A percentile compares a stretch with the other conserved stretches of the same genome.
phyloP scores from a whole-genome alignment of 2,329 filamentous ascomycete genomes.

The Fusarium luffae region DNA sequence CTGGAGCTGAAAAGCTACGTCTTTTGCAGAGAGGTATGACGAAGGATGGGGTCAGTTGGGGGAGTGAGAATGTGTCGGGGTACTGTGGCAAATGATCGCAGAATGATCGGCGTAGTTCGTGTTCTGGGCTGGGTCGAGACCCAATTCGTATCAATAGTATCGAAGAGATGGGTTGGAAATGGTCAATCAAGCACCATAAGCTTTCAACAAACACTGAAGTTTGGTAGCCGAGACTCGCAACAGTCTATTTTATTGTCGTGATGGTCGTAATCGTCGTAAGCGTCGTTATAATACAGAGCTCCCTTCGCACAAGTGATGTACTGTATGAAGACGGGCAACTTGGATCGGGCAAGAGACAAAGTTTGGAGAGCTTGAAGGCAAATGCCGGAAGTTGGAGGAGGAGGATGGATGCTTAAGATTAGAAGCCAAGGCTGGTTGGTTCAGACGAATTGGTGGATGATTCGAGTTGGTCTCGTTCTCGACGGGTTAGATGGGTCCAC shows the following conservation, averaged over 20 bases:
- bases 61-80: background rate
- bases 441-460: conserved; percentile 28
- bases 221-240: conserved; percentile 19
- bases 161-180: background rate
- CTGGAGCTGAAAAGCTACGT: conserved; percentile 5
- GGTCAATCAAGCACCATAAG: conserved; percentile 14
- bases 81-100: conserved; percentile 32
- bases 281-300: conserved; percentile 32
- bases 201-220: background rate
- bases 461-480: conserved; percentile 22
- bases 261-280: conserved; percentile 38
- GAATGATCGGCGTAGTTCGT: conserved; percentile 30
- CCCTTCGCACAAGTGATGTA: conserved; percentile 1
- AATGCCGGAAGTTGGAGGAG: conserved; percentile 3
- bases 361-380: conserved; percentile 10
- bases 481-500: conserved; percentile 31
- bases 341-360: conserved; percentile 8
- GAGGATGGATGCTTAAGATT: conserved; percentile 8
- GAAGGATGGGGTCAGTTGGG: conserved; percentile 5
- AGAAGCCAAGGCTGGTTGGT: conserved; percentile 30
- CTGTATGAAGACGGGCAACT: background rate
- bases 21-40: conserved; percentile 8
- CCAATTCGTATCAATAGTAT: conserved; percentile 29
- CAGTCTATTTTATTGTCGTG: conserved; percentile 33
- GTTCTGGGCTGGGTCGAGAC: conserved; percentile 10